Percentiles rank a stretch among this genome's conserved stretches.
Evolutionary conservation across 164 flowering plant species (phyloP).

Genomic region (Tinospora cordifolia): DNA sequence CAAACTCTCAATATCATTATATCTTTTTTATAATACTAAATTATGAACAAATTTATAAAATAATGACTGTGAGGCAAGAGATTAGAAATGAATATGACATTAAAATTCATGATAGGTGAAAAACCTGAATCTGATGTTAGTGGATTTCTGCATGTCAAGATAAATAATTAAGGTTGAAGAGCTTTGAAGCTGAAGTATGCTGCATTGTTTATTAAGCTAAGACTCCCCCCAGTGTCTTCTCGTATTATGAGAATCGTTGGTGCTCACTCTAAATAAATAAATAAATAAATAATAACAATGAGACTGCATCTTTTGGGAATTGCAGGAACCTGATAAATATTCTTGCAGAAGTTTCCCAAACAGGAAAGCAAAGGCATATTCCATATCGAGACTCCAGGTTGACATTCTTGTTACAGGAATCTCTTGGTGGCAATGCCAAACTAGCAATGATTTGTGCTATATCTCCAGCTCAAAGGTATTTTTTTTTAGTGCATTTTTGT

Average conservation of each 20-base stretch:
- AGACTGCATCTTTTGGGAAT: constrained; percentile 10
- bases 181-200: too few species aligned
- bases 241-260: background rate
- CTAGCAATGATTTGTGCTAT: constrained; percentile 94
- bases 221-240: background rate
- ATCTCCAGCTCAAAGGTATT: constrained; percentile 81
- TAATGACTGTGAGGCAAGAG: too few species aligned
- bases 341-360: constrained; percentile 92
- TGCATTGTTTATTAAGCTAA: background rate
- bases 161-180: too few species aligned
- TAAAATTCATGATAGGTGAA: too few species aligned
- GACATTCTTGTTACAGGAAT: constrained; percentile 93
- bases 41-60: too few species aligned
- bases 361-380: constrained; percentile 94
- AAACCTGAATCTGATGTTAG: too few species aligned
- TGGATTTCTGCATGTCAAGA: too few species aligned
- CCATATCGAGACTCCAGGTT: constrained; percentile 94
- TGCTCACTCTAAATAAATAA: background rate
- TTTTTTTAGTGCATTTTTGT: background rate
- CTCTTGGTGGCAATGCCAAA: constrained; percentile 98
- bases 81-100: too few species aligned
- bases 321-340: constrained; percentile 96
- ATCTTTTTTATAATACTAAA: too few species aligned
- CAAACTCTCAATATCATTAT: background rate
- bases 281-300: constrained; percentile 1